Evolutionary conservation across 1,284 basidiomycete species (phyloP).

Genomic region (Lignosus rhinocerotis): DNA sequence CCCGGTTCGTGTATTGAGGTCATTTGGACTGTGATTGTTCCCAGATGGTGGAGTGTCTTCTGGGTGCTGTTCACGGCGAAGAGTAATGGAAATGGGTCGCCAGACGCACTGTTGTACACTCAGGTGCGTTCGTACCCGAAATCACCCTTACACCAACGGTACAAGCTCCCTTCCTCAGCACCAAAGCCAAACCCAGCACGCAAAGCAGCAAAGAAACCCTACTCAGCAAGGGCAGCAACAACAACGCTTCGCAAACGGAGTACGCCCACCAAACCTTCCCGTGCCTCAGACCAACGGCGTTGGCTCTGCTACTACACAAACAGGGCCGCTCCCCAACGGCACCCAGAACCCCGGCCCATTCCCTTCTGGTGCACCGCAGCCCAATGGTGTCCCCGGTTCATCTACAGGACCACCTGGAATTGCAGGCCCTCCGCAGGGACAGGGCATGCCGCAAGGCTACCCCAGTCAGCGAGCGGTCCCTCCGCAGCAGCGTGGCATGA

Average conservation of each 20-base stretch:
- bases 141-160: conserved; percentile 2
- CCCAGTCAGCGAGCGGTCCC: conserved; percentile 35
- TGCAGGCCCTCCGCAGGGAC: conserved; percentile 20
- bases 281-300: conserved; percentile 32
- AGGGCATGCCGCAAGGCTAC: conserved; percentile 18
- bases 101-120: conserved; percentile 70
- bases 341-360: conserved; percentile 16
- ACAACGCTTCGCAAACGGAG: conserved; percentile 36
- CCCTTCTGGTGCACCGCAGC: conserved; percentile 16
- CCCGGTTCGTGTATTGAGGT: not conserved
- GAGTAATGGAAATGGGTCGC: conserved; percentile 57
- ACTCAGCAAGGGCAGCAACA: conserved; percentile 3
- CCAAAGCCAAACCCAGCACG: conserved; percentile 28
- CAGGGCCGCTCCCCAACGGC: conserved; percentile 36
- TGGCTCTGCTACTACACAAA: conserved; percentile 29
- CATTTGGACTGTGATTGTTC: not conserved
- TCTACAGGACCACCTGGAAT: conserved; percentile 25
- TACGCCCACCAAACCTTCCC: conserved; percentile 24
- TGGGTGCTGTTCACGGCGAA: conserved; percentile 82
- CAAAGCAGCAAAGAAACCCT: conserved; percentile 7
- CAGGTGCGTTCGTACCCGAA: conserved; percentile 48
- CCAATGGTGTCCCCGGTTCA: conserved; percentile 41
- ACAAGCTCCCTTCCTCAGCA: conserved; percentile 27
- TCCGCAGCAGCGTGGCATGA: conserved; percentile 40
- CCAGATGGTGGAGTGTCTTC: conserved; percentile 85